phyloP scores from a whole-genome alignment of 495 filamentous ascomycete genomes.

The Glonium stellatum region DNA sequence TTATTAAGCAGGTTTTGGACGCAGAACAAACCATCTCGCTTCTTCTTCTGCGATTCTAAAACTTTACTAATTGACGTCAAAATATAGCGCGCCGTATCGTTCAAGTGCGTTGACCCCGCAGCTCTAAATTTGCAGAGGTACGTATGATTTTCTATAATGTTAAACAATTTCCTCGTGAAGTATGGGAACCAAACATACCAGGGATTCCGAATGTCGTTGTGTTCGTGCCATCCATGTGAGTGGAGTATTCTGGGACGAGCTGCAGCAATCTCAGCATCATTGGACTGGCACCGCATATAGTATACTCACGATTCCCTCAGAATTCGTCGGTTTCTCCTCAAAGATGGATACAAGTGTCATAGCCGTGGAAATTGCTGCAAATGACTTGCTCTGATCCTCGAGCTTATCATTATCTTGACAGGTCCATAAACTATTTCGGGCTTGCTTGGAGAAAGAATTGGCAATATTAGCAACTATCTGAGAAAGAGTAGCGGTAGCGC shows the following conservation, averaged over 20 bases:
- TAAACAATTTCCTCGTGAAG: neutral
- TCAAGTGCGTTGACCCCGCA: neutral
- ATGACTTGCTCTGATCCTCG: neutral
- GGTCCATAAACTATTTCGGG: neutral
- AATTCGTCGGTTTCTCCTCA: neutral
- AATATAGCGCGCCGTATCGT: neutral
- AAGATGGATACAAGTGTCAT: neutral
- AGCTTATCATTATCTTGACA: neutral
- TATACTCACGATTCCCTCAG: neutral
- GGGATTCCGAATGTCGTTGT: neutral
- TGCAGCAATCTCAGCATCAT: neutral
- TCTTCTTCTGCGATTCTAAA: neutral
- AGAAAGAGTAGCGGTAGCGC: conserved; percentile 22
- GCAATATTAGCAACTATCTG: conserved; percentile 33
- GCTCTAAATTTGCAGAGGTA: neutral
- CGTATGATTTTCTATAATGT: neutral
- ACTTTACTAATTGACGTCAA: neutral
- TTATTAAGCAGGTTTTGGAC: neutral
- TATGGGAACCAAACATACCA: neutral
- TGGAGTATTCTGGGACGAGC: neutral
- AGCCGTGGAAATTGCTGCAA: neutral
- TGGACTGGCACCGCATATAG: neutral
- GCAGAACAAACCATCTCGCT: neutral
- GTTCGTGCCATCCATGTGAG: neutral
- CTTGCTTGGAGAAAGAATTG: neutral